These are phyloP conservation scores for Penicillium cosmopolitanum DNA, from an alignment of 495 filamentous ascomycete species.

Conservation along the genomic window DNA sequence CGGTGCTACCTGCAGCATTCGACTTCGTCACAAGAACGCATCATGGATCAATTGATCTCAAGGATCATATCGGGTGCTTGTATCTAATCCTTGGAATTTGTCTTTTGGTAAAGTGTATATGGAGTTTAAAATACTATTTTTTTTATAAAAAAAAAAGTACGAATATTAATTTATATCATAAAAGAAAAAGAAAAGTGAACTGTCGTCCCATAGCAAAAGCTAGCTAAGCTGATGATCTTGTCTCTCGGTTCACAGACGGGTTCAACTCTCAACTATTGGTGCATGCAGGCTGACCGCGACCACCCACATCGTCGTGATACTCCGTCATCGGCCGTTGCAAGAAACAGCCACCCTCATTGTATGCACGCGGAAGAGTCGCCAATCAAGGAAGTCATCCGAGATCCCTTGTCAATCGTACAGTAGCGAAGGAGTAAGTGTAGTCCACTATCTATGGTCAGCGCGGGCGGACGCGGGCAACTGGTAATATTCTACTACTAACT, in stretches of 20 bases:
- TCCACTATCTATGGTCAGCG: background rate
- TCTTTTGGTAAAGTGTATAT: no score
- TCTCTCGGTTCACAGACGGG: constrained; percentile 17
- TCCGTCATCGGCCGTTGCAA: constrained; percentile 21
- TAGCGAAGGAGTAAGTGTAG: background rate
- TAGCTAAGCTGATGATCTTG: constrained; percentile 24
- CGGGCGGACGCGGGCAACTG: constrained; percentile 1
- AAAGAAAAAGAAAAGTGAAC: background rate
- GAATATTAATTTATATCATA: background rate
- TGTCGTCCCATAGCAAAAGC: background rate
- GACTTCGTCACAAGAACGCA: constrained; percentile 22
- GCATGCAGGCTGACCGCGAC: constrained; percentile 33
- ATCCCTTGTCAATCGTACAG: constrained; percentile 2
- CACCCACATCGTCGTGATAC: constrained; percentile 27
- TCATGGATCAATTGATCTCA: constrained; percentile 14
- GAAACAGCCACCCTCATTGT: background rate
- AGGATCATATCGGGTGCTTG: background rate
- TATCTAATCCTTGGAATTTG: background rate
- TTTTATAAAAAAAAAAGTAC: background rate
- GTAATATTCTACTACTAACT: background rate
- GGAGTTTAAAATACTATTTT: no score
- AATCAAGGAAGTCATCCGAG: constrained; percentile 31
- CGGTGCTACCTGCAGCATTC: constrained; percentile 17
- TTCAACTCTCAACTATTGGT: constrained; percentile 33
- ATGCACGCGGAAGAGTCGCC: constrained; percentile 26